Evolutionary conservation across 2,329 filamentous ascomycete species (phyloP).

Genomic region (Tolypocladium endophyticum): DNA sequence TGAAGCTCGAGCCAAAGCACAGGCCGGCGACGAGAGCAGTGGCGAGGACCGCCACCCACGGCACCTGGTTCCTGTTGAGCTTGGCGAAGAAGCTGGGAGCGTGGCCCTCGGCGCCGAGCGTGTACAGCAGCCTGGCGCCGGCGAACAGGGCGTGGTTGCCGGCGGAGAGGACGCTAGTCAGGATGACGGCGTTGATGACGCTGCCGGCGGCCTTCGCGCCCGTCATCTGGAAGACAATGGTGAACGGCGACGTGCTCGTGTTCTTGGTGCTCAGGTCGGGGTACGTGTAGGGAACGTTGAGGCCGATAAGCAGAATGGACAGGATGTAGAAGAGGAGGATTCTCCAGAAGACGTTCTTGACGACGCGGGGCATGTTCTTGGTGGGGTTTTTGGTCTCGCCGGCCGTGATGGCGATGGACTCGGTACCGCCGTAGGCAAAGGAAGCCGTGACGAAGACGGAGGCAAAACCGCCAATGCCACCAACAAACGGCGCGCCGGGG

Average conservation of each 20-base stretch:
- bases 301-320: slow-evolving; percentile 35
- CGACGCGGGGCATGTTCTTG: slow-evolving; percentile 49
- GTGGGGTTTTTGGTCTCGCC: slow-evolving; percentile 55
- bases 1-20: slow-evolving; percentile 55
- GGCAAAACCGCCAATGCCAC: slow-evolving; percentile 54
- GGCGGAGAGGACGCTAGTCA: slow-evolving; percentile 25
- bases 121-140: slow-evolving; percentile 22
- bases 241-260: slow-evolving; percentile 30
- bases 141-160: slow-evolving; percentile 27
- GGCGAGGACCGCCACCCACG: slow-evolving; percentile 31
- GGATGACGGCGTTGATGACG: slow-evolving; percentile 50
- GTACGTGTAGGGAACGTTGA: slow-evolving; percentile 47
- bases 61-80: slow-evolving; percentile 23
- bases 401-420: slow-evolving; percentile 55
- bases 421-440: slow-evolving; percentile 51
- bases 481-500: slow-evolving; percentile 52
- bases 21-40: slow-evolving; percentile 47
- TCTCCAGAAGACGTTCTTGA: slow-evolving; percentile 57
- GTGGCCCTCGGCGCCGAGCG: slow-evolving; percentile 30
- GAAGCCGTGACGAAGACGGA: slow-evolving; percentile 43
- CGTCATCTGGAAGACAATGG: slow-evolving; percentile 48
- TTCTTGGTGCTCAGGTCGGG: slow-evolving; percentile 19
- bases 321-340: slow-evolving; percentile 41
- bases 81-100: slow-evolving; percentile 43
- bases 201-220: slow-evolving; percentile 39